Evolutionary conservation across 2,329 filamentous ascomycete genomes (phyloP).

Genomic region (Helotiales sp.): DNA sequence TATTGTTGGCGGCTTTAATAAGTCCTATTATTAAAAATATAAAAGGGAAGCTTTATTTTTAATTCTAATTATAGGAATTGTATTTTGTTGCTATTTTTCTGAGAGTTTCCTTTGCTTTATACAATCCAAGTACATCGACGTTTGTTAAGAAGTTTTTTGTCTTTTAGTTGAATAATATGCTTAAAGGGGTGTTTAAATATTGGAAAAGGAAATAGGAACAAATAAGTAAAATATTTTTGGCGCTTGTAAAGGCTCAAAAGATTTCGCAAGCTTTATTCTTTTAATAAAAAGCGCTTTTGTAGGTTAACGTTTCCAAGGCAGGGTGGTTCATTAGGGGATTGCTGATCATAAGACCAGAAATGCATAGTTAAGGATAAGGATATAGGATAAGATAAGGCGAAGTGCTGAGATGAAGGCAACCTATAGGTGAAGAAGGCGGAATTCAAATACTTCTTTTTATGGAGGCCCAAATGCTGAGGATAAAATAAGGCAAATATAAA

Average conservation of each 20-base stretch:
- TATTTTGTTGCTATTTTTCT: constrained; percentile 13
- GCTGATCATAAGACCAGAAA: neutral
- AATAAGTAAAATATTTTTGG: constrained; percentile 4
- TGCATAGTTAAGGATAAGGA: constrained; percentile 2
- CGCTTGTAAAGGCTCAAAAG: neutral
- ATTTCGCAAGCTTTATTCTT: neutral
- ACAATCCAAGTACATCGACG: neutral
- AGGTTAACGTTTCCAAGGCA: neutral
- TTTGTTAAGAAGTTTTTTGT: neutral
- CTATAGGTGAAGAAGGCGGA: constrained; percentile 1
- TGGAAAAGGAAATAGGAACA: neutral
- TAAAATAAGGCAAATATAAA: neutral
- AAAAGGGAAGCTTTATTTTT: neutral
- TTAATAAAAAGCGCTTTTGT: neutral
- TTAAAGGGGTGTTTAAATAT: neutral
- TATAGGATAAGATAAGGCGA: constrained; percentile 2
- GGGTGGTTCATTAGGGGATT: neutral
- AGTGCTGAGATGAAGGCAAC: constrained; percentile 4
- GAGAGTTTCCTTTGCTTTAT: constrained; percentile 9
- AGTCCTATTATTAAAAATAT: neutral
- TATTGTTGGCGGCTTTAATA: neutral
- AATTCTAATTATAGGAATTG: constrained; percentile 7
- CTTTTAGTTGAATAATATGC: neutral
- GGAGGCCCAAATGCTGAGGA: neutral
- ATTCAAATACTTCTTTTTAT: constrained; percentile 12